A percentile compares a stretch with the other conserved stretches of the same genome.
Evolutionary conservation across 2,329 filamentous ascomycete species (phyloP).

Genomic region (Davidsoniella australis): DNA sequence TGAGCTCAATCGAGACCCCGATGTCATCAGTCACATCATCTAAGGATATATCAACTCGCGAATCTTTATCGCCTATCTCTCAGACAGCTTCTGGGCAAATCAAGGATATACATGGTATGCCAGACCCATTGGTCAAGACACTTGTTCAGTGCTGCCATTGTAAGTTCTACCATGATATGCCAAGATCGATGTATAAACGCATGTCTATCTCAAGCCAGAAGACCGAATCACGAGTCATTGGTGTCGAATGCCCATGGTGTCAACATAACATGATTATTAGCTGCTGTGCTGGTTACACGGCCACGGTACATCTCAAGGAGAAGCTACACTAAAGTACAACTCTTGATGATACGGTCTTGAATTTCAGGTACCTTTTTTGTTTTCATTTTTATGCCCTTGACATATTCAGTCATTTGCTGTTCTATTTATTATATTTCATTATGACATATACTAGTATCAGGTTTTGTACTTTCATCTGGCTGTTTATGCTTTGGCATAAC

Average conservation of each 20-base stretch:
- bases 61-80: not conserved
- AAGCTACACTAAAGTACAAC: conserved; percentile 29
- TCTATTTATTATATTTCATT: not conserved
- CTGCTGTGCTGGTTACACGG: conserved; percentile 53
- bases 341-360: too few species aligned
- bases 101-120: conserved; percentile 2
- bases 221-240: conserved; percentile 22
- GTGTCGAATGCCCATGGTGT: conserved; percentile 56
- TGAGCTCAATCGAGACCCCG: conserved; percentile 3
- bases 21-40: conserved; percentile 2
- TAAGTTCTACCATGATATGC: conserved; percentile 49
- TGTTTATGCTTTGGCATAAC: too few species aligned
- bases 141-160: conserved; percentile 49
- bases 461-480: too few species aligned
- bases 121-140: conserved; percentile 39
- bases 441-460: too few species aligned
- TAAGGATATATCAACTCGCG: not conserved
- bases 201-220: conserved; percentile 33
- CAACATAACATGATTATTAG: conserved; percentile 49
- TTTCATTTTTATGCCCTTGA: too few species aligned
- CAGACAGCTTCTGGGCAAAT: not conserved
- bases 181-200: conserved; percentile 44
- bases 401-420: too few species aligned
- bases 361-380: too few species aligned
- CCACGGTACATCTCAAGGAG: conserved; percentile 49